Percentiles rank a stretch among this genome's conserved stretches.
Evolutionary conservation across 306 rosid species (phyloP).

Genomic region (Adenanthera pavonina): DNA sequence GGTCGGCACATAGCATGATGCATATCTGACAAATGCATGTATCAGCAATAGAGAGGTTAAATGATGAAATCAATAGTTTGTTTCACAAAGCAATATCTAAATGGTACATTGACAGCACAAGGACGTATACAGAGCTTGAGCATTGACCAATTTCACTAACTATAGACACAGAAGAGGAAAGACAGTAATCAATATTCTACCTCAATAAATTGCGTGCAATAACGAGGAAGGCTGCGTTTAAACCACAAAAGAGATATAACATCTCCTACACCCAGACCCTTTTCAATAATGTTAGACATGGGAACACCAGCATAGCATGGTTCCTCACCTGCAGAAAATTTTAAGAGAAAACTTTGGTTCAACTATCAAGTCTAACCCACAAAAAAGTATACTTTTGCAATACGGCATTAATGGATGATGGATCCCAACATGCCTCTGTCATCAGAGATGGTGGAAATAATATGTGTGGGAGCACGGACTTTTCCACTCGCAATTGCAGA

Average conservation of each 20-base stretch:
- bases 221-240: slow-evolving; percentile 98
- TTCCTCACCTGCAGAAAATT: slow-evolving; percentile 80
- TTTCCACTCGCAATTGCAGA: slow-evolving; percentile 91
- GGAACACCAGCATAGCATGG: slow-evolving; percentile 99
- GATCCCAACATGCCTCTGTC: slow-evolving; percentile 77
- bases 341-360: slow-evolving; percentile 40
- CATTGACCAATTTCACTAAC: slow-evolving; percentile 14
- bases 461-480: slow-evolving; percentile 98
- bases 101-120: slow-evolving; percentile 32
- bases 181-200: slow-evolving; percentile 47
- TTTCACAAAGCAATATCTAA: slow-evolving; percentile 21
- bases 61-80: slow-evolving; percentile 24
- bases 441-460: slow-evolving; percentile 97
- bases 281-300: slow-evolving; percentile 95
- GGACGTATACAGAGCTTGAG: slow-evolving; percentile 11
- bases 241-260: slow-evolving; percentile 98
- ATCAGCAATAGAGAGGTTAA: slow-evolving; percentile 37
- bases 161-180: slow-evolving; percentile 17
- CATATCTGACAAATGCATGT: slow-evolving; percentile 70
- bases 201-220: slow-evolving; percentile 95
- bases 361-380: slow-evolving; percentile 30
- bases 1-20: slow-evolving; percentile 97
- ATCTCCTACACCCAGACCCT: slow-evolving; percentile 93
- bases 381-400: slow-evolving; percentile 6
- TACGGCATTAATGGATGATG: slow-evolving; percentile 9